Evolutionary conservation across 164 flowering plant genomes (phyloP), one percentile per base, ranked within the genome.

Genomic region (Vitis labrusca): DNA sequence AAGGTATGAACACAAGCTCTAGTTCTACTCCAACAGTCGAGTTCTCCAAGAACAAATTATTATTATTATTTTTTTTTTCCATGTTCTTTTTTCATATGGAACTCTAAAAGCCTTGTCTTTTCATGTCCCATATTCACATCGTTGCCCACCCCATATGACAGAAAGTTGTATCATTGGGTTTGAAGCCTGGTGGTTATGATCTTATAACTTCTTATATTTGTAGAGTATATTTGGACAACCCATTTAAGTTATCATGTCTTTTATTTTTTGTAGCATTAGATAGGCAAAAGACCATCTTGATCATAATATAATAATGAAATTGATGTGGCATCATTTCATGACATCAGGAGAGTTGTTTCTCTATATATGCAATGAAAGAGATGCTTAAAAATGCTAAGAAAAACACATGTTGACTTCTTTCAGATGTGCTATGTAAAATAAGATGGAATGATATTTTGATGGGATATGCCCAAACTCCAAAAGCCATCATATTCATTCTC

Each of bases 1-100:
- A 95, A 91, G 96, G 97, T 91, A 79, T 52, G 73, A 1, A 37
- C 44, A 37, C 44, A 37, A 37, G 44, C 44, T 37, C 44, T 37
- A 37, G 6, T 37, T 37, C 6, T 37, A 37, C 44, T 37, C 44
- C 7, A 37, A 37, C 44, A 37, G 44, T 37, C 44, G 44, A 37
- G 44, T 37, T 37, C 44, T 37, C 44, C 44, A 37, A 37, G 44
- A 37, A 37, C 44, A 3, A 3, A 37, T 37, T 37, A 37, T 37
- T 23, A 1, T 19, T 19, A 1, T 19, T 19, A 1, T 23, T 23
- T 0, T 23, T 23, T 23, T 23, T 23, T 23, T 37, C 44, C 44
- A 37, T 37, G 5, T 37, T 37, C 44, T 37, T 37, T 37, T 37
- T 5, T 37, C 44, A 37, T 37, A 37, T 37, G 7, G 44, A 37